These are phyloP conservation scores for Catenaria anguillulae DNA, from an alignment of 371 early-diverging fungal genomes.

Conservation along the genomic window DNA sequence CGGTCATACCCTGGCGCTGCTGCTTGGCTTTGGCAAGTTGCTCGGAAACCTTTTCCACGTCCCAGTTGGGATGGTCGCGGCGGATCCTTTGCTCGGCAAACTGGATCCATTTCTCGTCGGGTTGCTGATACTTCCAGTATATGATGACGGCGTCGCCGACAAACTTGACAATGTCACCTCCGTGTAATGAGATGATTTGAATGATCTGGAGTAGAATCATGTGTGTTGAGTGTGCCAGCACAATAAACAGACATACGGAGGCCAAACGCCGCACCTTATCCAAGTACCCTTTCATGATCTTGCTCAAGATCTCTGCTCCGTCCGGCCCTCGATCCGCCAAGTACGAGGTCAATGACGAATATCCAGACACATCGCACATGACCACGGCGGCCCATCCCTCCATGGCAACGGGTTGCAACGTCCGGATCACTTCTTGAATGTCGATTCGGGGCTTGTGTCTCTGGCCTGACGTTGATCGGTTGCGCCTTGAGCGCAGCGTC, in stretches of 20 bases:
- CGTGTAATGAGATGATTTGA: slow-evolving; percentile 24
- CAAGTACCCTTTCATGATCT: slow-evolving; percentile 33
- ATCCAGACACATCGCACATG: slow-evolving; percentile 37
- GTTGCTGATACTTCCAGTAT: slow-evolving; percentile 23
- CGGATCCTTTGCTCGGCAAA: neutral
- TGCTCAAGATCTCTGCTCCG: slow-evolving; percentile 28
- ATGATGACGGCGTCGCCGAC: slow-evolving; percentile 39
- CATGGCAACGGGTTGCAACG: slow-evolving; percentile 12
- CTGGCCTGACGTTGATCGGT: too few species aligned
- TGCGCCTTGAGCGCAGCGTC: too few species aligned
- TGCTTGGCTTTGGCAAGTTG: neutral
- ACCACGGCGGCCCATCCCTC: slow-evolving; percentile 30
- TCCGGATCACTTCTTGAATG: neutral
- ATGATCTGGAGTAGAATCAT: slow-evolving; percentile 23
- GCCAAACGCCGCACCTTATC: slow-evolving; percentile 29
- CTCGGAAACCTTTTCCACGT: neutral
- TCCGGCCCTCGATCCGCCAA: slow-evolving; percentile 28
- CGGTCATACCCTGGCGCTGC: slow-evolving; percentile 22
- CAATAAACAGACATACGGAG: too few species aligned
- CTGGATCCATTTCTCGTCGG: neutral
- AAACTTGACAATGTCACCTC: slow-evolving; percentile 41
- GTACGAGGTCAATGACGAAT: slow-evolving; percentile 21
- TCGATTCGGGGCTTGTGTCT: slow-evolving; percentile 2
- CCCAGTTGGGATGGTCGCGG: neutral
- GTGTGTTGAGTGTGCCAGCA: neutral